Conservation (phyloP, 2,329 filamentous ascomycete species). For the Amylocarpus encephaloides region DNA sequence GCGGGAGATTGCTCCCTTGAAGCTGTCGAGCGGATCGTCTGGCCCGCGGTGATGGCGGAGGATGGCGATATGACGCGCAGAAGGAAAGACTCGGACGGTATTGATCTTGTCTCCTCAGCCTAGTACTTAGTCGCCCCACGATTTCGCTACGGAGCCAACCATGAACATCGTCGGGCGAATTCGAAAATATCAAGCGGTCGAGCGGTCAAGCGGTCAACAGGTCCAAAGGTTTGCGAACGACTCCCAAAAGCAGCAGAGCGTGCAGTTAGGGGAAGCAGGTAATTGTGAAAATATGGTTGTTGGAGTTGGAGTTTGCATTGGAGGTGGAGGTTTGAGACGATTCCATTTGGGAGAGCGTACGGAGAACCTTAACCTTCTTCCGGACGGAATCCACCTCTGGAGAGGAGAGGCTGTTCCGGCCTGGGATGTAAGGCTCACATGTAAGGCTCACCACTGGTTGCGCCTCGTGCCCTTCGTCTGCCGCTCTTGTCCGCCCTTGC, state of each 20-base stretch:
- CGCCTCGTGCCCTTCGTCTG: not conserved
- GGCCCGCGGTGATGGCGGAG: not conserved
- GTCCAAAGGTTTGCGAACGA: not conserved
- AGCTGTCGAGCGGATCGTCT: not conserved
- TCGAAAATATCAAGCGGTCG: no score
- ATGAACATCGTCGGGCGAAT: not conserved
- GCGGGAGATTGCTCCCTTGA: not conserved
- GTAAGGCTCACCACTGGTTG: not conserved
- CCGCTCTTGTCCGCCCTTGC: no score
- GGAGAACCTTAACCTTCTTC: no score
- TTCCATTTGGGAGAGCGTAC: no score
- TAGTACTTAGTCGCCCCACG: constrained; percentile 3
- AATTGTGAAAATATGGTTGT: not conserved
- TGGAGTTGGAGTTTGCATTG: not conserved
- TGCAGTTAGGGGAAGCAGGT: not conserved
- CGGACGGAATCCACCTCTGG: no score
- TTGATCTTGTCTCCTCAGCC: constrained; percentile 1
- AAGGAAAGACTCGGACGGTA: constrained; percentile 3
- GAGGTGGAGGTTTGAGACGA: not conserved
- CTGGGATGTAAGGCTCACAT: not conserved
- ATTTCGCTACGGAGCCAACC: not conserved
- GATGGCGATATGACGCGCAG: constrained; percentile 2
- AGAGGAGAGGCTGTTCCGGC: not conserved
- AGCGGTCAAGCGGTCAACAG: no score
- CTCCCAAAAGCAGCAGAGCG: not conserved